Evolutionary conservation across 108 stramenopile species (phyloP), one percentile per base, ranked within the genome.

Genomic region (Cyclotella kingstonii): DNA sequence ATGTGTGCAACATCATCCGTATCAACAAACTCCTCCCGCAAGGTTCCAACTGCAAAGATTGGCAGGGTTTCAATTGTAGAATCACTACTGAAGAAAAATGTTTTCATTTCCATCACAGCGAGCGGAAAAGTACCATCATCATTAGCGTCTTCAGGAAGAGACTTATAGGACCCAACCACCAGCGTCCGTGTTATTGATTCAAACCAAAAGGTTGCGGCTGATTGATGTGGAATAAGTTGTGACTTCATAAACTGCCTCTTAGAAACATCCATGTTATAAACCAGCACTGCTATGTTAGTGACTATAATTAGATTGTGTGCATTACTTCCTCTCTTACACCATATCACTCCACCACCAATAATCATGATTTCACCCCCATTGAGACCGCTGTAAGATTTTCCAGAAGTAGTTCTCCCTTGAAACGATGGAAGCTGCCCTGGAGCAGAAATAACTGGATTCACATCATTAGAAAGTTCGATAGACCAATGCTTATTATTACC

Each of bases 51-150:
- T 8, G 46, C 46, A 71, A 71, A 71, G 2, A 39, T 26, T 0
- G 70, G 70, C 38, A 71, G 25, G 5, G 60, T 63, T 15, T 60
- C 60, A 22, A 63, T 33, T 47, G 56, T 41, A 28, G 58, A 60
- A 21, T 52, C 45, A 18, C 45, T 40, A 11, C 6, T 42, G 26
- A 71, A 71, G 33, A 71, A 71, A n/a, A 71, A 21, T 11, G 60
- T 55, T 44, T 71, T 71, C 70, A 71, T 71, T 19, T 59, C 50
- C 70, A 71, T 71, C 1, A 71, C 47, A 34, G 42, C 40, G 22
- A 18, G 21, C 14, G 67, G 67, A 41, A 59, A 59, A n/a, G 2
- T 63, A 38, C 41, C 23, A 7, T 40, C 30, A 19, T 33, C 44
- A 1, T n/a, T 12, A 11, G 2, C 3, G 29, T 60, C n/a, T n/a